Evolutionary conservation across 1,284 basidiomycete genomes (phyloP).

Genomic region (Ganoderma boninense): DNA sequence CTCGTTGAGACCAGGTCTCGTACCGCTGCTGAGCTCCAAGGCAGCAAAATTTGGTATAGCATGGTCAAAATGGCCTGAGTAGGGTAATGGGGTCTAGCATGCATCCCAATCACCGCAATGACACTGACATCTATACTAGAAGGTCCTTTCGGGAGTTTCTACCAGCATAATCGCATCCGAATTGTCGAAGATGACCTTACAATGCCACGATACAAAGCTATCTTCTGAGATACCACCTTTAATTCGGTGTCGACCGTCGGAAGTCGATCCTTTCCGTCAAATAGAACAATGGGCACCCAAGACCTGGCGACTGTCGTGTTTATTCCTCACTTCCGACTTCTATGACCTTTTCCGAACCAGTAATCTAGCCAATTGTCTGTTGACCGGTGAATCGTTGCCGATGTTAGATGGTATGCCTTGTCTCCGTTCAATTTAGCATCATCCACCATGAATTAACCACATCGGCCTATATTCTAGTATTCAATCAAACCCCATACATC

Average conservation of each 20-base stretch:
- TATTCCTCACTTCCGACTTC: neutral
- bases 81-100: neutral
- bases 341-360: neutral
- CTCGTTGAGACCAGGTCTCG: neutral
- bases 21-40: neutral
- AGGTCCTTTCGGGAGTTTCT: neutral
- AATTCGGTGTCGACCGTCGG: neutral
- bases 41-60: neutral
- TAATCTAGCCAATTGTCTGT: neutral
- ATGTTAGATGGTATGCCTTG: neutral
- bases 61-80: neutral
- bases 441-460: neutral
- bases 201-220: neutral
- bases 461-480: neutral
- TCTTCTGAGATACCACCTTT: neutral
- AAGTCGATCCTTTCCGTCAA: neutral
- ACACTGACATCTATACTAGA: neutral
- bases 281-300: neutral
- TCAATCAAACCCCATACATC: conserved; percentile 65
- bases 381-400: neutral
- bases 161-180: too few species aligned
- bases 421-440: neutral
- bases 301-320: neutral
- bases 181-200: neutral
- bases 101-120: too few species aligned